Evolutionary conservation across 179 eudicot genomes (phyloP).

Genomic region (Silene coronaria): DNA sequence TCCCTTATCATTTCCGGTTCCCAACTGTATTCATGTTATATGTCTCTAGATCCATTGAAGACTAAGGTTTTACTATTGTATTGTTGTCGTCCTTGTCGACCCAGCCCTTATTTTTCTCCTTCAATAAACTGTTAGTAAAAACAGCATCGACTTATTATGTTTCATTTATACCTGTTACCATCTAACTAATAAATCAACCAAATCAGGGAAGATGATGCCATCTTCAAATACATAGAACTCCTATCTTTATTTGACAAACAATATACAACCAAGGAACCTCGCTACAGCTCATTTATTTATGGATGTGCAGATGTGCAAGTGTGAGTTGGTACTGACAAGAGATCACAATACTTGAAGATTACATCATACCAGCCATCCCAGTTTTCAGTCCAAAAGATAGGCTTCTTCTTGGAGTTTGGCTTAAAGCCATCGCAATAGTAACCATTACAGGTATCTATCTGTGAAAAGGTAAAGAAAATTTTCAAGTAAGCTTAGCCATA

Average conservation of each 20-base stretch:
- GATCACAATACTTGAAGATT: background rate
- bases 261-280: background rate
- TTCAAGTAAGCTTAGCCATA: background rate
- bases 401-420: conserved; percentile 83
- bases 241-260: background rate
- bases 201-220: background rate
- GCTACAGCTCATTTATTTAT: background rate
- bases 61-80: background rate
- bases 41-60: background rate
- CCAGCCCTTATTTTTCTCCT: too few species aligned
- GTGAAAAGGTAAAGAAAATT: conserved; percentile 19
- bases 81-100: background rate
- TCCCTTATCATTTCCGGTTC: background rate
- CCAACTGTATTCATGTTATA: background rate
- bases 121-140: background rate
- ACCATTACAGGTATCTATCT: conserved; percentile 93
- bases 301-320: conserved; percentile 1
- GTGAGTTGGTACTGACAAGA: background rate
- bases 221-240: background rate
- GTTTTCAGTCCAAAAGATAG: conserved; percentile 88
- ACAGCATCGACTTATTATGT: background rate
- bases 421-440: conserved; percentile 86
- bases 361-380: conserved; percentile 97
- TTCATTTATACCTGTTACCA: background rate
- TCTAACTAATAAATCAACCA: background rate